phyloP scores from a whole-genome alignment of 768 basidiomycete genomes.

The Serendipita sp. region DNA sequence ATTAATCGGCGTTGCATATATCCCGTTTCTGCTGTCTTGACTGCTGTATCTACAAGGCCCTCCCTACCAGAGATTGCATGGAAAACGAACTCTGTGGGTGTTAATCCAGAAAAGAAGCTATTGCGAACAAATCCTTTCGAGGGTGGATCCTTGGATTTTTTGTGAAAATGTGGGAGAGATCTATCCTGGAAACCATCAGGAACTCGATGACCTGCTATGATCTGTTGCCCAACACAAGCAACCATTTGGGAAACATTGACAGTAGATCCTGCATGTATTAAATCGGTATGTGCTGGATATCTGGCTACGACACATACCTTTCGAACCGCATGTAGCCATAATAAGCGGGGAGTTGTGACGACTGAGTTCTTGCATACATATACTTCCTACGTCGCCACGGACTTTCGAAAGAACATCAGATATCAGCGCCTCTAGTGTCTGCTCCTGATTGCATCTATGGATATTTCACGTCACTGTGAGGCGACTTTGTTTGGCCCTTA shows the following conservation, averaged over 20 bases:
- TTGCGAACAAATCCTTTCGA: conserved; percentile 98
- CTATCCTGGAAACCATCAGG: conserved; percentile 98
- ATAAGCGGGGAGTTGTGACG: conserved; percentile 92
- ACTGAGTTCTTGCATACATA: conserved; percentile 97
- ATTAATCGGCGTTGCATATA: conserved; percentile 99
- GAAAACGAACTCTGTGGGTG: conserved; percentile 92
- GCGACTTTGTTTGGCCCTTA: conserved; percentile 93
- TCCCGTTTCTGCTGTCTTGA: conserved; percentile 98
- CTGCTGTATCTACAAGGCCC: conserved; percentile 96
- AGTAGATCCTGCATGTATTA: conserved; percentile 55
- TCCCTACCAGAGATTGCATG: conserved; percentile 98
- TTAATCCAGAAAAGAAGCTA: conserved; percentile 84
- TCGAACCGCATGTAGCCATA: conserved; percentile 99
- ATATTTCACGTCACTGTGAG: conserved; percentile 79
- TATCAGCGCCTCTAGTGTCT: conserved; percentile 92
- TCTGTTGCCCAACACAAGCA: conserved; percentile 98
- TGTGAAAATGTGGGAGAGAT: conserved; percentile 95
- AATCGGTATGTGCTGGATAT: neutral
- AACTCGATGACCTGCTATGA: conserved; percentile 94
- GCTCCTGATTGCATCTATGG: conserved; percentile 85
- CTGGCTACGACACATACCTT: conserved; percentile 39
- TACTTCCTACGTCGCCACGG: conserved; percentile 88
- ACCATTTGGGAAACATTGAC: conserved; percentile 99
- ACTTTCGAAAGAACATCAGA: conserved; percentile 88
- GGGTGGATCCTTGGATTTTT: conserved; percentile 89